Percentiles rank a stretch among this genome's conserved stretches.
Conservation (phyloP, 164 flowering plant genomes). For the Warburgia ugandensis region DNA sequence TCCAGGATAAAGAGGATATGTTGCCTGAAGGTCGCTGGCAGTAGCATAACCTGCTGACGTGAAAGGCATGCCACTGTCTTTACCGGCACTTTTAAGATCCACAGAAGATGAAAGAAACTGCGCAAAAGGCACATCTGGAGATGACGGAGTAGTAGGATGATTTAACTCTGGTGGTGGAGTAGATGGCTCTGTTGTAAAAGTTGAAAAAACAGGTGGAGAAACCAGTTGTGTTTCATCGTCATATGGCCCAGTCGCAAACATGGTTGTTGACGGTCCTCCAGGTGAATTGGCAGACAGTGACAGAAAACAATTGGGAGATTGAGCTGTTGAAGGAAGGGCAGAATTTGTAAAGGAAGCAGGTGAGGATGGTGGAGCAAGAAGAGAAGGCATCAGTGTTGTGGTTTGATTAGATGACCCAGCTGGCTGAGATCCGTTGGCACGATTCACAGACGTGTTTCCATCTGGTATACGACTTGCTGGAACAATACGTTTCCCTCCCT, state of each 20-base stretch:
- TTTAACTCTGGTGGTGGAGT: constrained; percentile 95
- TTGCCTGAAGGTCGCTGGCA: constrained; percentile 69
- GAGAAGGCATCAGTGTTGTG: constrained; percentile 49
- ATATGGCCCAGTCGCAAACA: constrained; percentile 92
- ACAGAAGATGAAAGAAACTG: constrained; percentile 68
- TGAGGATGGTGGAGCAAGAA: constrained; percentile 97
- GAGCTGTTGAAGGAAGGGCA: constrained; percentile 81
- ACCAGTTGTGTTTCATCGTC: constrained; percentile 92
- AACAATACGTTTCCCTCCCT: constrained; percentile 82
- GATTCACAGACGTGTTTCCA: constrained; percentile 45
- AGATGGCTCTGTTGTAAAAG: constrained; percentile 93
- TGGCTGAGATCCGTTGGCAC: constrained; percentile 64
- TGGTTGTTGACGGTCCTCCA: constrained; percentile 74
- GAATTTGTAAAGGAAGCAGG: constrained; percentile 93
- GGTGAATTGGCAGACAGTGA: constrained; percentile 84
- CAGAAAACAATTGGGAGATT: constrained; percentile 73
- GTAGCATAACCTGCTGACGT: constrained; percentile 28
- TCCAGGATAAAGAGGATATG: constrained; percentile 80
- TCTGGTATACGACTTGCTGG: constrained; percentile 85
- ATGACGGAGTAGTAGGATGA: constrained; percentile 94
- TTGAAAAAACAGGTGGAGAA: constrained; percentile 96
- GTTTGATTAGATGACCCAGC: constrained; percentile 45
- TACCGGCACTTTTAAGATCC: constrained; percentile 45
- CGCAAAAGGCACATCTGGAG: constrained; percentile 99
- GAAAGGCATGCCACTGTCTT: constrained; percentile 15